These are phyloP conservation scores for Saccharum officinarum DNA, from an alignment of 176 grass and related monocot genomes.

Conservation along the genomic window DNA sequence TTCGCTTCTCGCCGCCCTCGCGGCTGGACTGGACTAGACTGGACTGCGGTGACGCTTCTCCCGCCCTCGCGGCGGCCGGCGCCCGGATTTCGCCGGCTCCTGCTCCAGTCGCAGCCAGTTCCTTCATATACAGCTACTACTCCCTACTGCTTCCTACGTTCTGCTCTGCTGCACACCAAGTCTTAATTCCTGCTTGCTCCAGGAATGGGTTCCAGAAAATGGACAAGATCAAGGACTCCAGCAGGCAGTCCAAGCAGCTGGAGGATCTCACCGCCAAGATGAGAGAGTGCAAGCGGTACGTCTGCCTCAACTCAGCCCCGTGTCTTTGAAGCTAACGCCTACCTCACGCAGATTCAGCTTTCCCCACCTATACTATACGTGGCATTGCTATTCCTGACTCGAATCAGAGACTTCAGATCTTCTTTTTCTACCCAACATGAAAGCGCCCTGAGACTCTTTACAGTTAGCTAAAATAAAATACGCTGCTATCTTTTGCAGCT, in stretches of 20 bases:
- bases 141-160: not conserved
- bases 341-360: not conserved
- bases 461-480: not conserved
- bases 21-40: not conserved
- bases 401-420: not conserved
- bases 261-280: conserved; percentile 96
- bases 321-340: not conserved
- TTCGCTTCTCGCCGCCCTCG: not conserved
- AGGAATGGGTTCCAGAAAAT: conserved; percentile 99
- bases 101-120: not conserved
- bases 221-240: conserved; percentile 96
- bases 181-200: conserved; percentile 31
- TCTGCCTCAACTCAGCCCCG: not conserved
- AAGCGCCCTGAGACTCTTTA: not conserved
- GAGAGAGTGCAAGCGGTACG: conserved; percentile 93
- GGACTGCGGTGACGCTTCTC: not conserved
- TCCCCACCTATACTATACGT: not conserved
- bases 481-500: conserved; percentile 24
- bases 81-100: not conserved
- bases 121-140: not conserved
- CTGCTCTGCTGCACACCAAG: not conserved
- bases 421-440: not conserved
- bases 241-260: conserved; percentile 87
- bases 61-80: not conserved
- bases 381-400: not conserved